Conservation (phyloP, 176 grass and related monocot genomes). For the Oryza meyeriana region DNA sequence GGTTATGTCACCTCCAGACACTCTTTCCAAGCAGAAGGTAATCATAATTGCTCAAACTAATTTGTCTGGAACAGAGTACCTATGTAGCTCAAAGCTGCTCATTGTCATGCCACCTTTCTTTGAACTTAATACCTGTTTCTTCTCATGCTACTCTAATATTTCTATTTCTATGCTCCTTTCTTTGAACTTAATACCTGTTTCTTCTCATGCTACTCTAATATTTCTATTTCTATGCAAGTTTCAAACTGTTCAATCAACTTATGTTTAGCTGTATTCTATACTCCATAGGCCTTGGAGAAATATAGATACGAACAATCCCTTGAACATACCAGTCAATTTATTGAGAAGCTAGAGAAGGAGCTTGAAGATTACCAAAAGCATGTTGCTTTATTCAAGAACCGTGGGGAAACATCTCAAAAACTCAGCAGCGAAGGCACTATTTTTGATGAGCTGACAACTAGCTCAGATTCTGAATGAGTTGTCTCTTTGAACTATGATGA, state of each 20-base stretch:
- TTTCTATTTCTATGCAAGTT: not conserved
- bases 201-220: not conserved
- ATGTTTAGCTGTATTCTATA: not conserved
- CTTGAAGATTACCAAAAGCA: constrained; percentile 75
- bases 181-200: not conserved
- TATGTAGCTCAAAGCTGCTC: not conserved
- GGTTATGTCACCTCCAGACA: constrained; percentile 58
- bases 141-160: not conserved
- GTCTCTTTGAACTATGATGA: not conserved
- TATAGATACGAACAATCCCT: constrained; percentile 83
- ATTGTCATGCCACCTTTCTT: not conserved
- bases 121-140: not conserved
- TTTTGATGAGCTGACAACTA: constrained; percentile 17
- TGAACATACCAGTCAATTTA: constrained; percentile 71
- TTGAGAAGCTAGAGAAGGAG: constrained; percentile 66
- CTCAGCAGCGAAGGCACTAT: constrained; percentile 11
- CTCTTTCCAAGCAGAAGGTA: constrained; percentile 72
- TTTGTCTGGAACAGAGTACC: not conserved
- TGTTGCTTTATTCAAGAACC: constrained; percentile 63
- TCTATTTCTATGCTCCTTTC: not conserved
- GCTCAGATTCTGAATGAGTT: constrained; percentile 32
- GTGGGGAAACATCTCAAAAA: constrained; percentile 22
- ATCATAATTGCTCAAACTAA: not conserved
- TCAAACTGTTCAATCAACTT: not conserved
- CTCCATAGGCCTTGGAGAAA: constrained; percentile 69